phyloP scores from a whole-genome alignment of 108 stramenopile genomes.

The Stephanodiscus triporus region DNA sequence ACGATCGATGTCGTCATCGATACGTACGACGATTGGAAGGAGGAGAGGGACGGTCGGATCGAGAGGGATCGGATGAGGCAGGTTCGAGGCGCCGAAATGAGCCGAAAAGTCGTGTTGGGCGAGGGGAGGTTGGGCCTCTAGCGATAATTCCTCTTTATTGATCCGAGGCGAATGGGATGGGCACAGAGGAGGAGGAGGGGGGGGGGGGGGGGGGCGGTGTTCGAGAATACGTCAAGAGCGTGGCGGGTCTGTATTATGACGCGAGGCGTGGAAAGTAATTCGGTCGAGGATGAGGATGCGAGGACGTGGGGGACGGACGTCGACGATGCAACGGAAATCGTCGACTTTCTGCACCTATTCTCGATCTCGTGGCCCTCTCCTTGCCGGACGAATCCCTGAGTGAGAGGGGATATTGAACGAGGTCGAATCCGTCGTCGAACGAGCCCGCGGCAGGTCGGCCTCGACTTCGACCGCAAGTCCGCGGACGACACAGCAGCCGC shows the following conservation, averaged over 20 bases:
- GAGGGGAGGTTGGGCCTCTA: slow-evolving; percentile 37
- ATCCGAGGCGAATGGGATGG: neutral
- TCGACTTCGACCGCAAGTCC: neutral
- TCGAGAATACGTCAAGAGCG: slow-evolving; percentile 53
- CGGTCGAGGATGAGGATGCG: too few relatives aligned
- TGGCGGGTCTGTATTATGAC: slow-evolving; percentile 46
- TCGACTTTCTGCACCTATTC: slow-evolving; percentile 60
- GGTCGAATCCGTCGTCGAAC: slow-evolving; percentile 49
- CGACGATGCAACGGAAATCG: slow-evolving; percentile 24
- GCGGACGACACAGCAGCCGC: neutral
- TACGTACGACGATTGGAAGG: slow-evolving; percentile 81
- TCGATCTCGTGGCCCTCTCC: slow-evolving; percentile 74
- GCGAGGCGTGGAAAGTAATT: slow-evolving; percentile 4
- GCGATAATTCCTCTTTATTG: slow-evolving; percentile 43
- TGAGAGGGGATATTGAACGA: slow-evolving; percentile 60
- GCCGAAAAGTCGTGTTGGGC: slow-evolving; percentile 53
- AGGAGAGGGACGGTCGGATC: slow-evolving; percentile 45
- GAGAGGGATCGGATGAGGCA: slow-evolving; percentile 56
- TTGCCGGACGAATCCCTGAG: slow-evolving; percentile 52
- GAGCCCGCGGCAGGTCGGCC: too few relatives aligned
- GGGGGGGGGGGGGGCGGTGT: slow-evolving; percentile 5
- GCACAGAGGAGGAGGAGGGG: too few relatives aligned
- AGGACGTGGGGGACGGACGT: slow-evolving; percentile 9
- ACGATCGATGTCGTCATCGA: slow-evolving; percentile 74
- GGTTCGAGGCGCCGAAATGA: slow-evolving; percentile 42